Evolutionary conservation across 371 early-diverging fungal genomes (phyloP).

Genomic region (Rhizopus arrhizus): DNA sequence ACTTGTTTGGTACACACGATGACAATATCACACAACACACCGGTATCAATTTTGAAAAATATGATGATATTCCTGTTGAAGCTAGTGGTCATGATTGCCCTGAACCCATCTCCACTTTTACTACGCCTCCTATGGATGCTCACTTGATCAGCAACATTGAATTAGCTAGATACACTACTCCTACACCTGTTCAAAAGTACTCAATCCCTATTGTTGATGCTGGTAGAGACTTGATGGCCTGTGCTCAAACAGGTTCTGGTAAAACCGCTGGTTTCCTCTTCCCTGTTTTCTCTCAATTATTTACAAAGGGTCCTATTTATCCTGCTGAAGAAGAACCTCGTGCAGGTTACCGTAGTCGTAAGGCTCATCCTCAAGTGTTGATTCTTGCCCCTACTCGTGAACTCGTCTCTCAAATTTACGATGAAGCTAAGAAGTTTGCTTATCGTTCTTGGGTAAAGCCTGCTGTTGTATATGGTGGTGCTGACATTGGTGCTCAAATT

Average conservation of each 20-base stretch:
- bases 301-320: conserved; percentile 84
- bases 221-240: conserved; percentile 81
- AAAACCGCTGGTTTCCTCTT: conserved; percentile 91
- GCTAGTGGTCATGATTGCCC: conserved; percentile 84
- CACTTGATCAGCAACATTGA: conserved; percentile 91
- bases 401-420: conserved; percentile 94
- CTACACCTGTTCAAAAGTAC: conserved; percentile 96
- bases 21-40: conserved; percentile 71
- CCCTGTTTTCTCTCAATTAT: conserved; percentile 88
- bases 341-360: conserved; percentile 80
- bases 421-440: conserved; percentile 82
- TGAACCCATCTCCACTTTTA: conserved; percentile 63
- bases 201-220: conserved; percentile 88
- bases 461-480: conserved; percentile 95
- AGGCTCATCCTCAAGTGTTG: conserved; percentile 78
- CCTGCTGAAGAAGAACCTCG: conserved; percentile 53
- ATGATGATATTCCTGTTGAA: conserved; percentile 96
- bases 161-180: conserved; percentile 69
- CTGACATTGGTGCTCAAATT: conserved; percentile 88
- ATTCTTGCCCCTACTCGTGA: conserved; percentile 98
- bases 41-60: conserved; percentile 96
- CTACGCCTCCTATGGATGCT: conserved; percentile 78
- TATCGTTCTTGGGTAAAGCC: conserved; percentile 87
- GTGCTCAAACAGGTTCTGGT: conserved; percentile 96
- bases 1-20: conserved; percentile 76